These are phyloP conservation scores for Auricularia heimuer DNA, from an alignment of 768 basidiomycete genomes.

Conservation along the genomic window DNA sequence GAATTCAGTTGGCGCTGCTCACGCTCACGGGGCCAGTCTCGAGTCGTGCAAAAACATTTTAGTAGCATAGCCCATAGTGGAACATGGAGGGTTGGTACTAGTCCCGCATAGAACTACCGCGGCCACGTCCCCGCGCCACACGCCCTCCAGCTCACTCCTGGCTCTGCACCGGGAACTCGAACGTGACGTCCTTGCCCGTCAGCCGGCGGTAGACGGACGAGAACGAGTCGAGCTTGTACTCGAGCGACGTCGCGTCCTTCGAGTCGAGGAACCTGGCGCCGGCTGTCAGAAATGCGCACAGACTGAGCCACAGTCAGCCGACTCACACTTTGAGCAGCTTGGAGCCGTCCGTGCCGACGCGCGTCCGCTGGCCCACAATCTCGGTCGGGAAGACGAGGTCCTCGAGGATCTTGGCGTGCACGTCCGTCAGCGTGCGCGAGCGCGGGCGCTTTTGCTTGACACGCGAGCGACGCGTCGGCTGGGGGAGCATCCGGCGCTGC, in stretches of 20 bases:
- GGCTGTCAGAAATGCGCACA: not conserved
- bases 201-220: constrained; percentile 91
- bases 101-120: constrained; percentile 3
- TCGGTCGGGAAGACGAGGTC: constrained; percentile 98
- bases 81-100: not conserved
- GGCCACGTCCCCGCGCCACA: constrained; percentile 17
- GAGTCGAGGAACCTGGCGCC: constrained; percentile 81
- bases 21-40: not conserved
- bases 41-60: not conserved
- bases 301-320: not conserved
- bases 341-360: constrained; percentile 85
- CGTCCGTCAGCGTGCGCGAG: constrained; percentile 90
- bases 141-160: constrained; percentile 1
- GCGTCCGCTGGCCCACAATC: constrained; percentile 97
- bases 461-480: constrained; percentile 88
- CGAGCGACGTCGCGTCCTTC: constrained; percentile 94
- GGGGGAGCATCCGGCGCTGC: constrained; percentile 96
- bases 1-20: not conserved
- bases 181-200: constrained; percentile 94
- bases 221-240: constrained; percentile 99
- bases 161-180: constrained; percentile 67
- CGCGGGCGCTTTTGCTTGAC: constrained; percentile 95
- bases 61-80: not conserved
- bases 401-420: constrained; percentile 98
- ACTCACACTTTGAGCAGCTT: constrained; percentile 92